Evolutionary conservation across 768 basidiomycete genomes (phyloP).

Genomic region (Auricularia heimuer): DNA sequence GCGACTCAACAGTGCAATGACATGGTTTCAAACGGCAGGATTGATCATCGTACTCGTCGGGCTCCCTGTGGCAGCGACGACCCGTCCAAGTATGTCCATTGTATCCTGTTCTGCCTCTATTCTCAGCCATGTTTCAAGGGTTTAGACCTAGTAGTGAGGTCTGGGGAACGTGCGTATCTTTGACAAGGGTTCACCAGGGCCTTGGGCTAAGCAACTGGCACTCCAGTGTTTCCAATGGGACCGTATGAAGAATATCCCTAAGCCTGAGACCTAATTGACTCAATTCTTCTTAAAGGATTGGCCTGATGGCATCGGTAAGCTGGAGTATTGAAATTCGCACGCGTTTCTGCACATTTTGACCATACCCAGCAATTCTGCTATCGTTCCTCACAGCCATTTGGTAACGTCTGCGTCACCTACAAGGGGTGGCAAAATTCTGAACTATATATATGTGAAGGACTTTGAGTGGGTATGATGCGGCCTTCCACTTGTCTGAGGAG

Average conservation of each 20-base stretch:
- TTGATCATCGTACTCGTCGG: conserved; percentile 8
- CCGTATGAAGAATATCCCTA: neutral
- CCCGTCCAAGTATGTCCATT: neutral
- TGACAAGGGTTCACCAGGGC: too few species aligned
- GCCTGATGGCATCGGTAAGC: neutral
- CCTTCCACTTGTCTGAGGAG: conserved; percentile 11
- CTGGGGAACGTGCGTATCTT: neutral
- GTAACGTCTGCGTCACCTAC: neutral
- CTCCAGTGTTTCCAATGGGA: neutral
- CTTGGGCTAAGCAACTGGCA: too few species aligned
- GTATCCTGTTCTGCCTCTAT: neutral
- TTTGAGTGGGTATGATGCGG: conserved; percentile 11
- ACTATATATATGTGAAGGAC: neutral
- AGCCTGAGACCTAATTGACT: too few species aligned
- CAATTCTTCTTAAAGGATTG: neutral
- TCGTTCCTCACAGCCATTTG: conserved; percentile 8
- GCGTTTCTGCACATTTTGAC: neutral
- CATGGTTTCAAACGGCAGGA: conserved; percentile 3
- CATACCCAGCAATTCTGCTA: conserved; percentile 9
- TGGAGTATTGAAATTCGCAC: neutral
- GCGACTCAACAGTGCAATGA: conserved; percentile 6
- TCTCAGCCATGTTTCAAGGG: neutral
- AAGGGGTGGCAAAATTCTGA: too few species aligned
- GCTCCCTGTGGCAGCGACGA: conserved; percentile 1
- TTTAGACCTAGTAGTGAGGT: neutral